Conservation (phyloP, 176 grass and related monocot species). For the Ensete ventricosum region DNA sequence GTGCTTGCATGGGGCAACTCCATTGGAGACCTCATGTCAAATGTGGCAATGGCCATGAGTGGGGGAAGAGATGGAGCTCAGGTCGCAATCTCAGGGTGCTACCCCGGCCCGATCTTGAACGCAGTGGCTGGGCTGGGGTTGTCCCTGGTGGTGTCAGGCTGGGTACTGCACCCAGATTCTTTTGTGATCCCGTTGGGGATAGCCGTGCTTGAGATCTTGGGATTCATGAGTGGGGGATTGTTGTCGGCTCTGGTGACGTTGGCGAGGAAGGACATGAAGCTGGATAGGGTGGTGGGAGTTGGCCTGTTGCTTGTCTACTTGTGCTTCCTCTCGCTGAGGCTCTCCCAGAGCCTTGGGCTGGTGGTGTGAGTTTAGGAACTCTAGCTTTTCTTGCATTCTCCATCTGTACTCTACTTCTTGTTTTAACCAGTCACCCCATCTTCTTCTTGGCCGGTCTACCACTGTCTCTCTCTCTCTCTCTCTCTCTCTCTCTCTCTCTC, state of each 20-base stretch:
- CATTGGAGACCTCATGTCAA: slow-evolving; percentile 62
- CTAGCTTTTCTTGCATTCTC: no score
- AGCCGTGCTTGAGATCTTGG: slow-evolving; percentile 53
- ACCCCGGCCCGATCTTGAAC: slow-evolving; percentile 69
- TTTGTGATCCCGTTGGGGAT: slow-evolving; percentile 35
- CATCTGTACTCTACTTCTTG: no score
- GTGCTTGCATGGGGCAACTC: slow-evolving; percentile 91
- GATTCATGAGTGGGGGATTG: slow-evolving; percentile 41
- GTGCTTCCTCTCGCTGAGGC: slow-evolving; percentile 39
- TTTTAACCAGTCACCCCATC: no score
- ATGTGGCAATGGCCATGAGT: slow-evolving; percentile 64
- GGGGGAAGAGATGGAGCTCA: slow-evolving; percentile 53
- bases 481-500: no score
- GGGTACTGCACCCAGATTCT: slow-evolving; percentile 32
- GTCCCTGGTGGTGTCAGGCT: slow-evolving; percentile 45
- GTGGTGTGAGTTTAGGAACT: background rate
- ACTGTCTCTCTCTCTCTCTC: no score
- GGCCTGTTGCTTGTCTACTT: slow-evolving; percentile 66
- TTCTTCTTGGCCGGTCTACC: no score
- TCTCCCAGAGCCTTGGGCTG: slow-evolving; percentile 34
- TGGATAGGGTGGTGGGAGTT: slow-evolving; percentile 50
- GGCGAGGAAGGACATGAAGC: slow-evolving; percentile 60
- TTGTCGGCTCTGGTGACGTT: slow-evolving; percentile 60
- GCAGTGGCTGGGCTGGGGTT: slow-evolving; percentile 57
- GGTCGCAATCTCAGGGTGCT: slow-evolving; percentile 63